phyloP scores from a whole-genome alignment of 106 monocot genomes.

The Xerophyta viscosa region DNA sequence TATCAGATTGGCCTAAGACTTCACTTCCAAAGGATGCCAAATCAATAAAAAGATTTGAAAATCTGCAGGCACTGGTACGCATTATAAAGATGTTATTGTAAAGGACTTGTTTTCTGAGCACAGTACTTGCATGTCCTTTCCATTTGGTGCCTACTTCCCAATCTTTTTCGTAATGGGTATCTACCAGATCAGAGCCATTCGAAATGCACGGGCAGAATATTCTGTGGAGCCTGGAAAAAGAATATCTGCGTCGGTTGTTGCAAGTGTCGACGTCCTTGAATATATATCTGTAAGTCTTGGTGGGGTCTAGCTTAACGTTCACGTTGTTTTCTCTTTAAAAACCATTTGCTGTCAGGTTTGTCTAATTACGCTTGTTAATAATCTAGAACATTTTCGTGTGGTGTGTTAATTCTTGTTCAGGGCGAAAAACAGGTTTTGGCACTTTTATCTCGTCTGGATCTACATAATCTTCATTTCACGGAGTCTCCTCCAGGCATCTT shows the following conservation, averaged over 20 bases:
- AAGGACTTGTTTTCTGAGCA: neutral
- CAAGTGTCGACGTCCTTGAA: conserved; percentile 57
- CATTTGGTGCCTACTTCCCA: neutral
- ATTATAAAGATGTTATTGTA: neutral
- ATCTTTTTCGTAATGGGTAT: neutral
- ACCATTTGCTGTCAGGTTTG: no score
- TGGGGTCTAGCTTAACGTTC: no score
- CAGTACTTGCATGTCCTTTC: neutral
- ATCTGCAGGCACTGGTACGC: conserved; percentile 82
- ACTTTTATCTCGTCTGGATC: conserved; percentile 69
- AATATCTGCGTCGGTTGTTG: conserved; percentile 89
- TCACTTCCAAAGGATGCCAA: conserved; percentile 61
- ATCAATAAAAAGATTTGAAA: conserved; percentile 87
- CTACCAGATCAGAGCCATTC: conserved; percentile 58
- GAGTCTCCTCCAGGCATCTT: conserved; percentile 66
- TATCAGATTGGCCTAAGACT: conserved; percentile 68
- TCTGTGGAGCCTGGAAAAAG: conserved; percentile 96
- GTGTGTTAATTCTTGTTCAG: conserved; percentile 15
- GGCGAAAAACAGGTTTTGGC: conserved; percentile 79
- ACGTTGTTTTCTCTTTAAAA: no score
- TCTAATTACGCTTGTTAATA: no score
- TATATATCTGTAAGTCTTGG: conserved; percentile 87
- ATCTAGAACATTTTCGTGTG: neutral
- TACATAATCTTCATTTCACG: conserved; percentile 65
- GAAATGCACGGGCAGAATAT: conserved; percentile 91